Evolutionary conservation across 768 basidiomycete species (phyloP).

Genomic region (Suillus americanus): DNA sequence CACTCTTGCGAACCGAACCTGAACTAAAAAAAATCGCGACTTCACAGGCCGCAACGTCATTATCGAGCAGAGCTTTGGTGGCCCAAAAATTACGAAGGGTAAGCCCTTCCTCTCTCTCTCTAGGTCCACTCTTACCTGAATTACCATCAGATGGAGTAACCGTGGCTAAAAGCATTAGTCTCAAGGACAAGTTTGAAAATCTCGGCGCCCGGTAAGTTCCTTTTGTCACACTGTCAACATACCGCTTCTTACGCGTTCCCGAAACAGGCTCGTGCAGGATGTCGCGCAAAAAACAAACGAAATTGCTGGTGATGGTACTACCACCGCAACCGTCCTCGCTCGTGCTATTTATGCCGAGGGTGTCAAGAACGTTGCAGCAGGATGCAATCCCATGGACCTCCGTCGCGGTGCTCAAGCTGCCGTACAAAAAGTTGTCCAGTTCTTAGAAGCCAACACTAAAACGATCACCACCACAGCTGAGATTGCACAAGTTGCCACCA

Average conservation of each 20-base stretch:
- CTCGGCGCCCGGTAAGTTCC: slow-evolving; percentile 86
- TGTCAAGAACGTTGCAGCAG: slow-evolving; percentile 98
- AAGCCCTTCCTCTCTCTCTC: slow-evolving; percentile 22
- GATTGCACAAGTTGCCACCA: slow-evolving; percentile 99
- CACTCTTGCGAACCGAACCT: slow-evolving; percentile 11
- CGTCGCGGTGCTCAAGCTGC: slow-evolving; percentile 97
- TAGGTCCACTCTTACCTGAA: not conserved
- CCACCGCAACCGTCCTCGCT: slow-evolving; percentile 95
- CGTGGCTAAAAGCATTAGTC: slow-evolving; percentile 90
- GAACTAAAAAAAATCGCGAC: not conserved
- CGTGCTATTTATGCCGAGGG: slow-evolving; percentile 98
- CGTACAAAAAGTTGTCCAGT: slow-evolving; percentile 92
- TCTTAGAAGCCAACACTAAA: slow-evolving; percentile 84
- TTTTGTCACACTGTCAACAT: not conserved
- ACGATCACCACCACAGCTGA: slow-evolving; percentile 96
- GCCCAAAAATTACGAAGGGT: slow-evolving; percentile 97
- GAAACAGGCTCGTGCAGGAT: slow-evolving; percentile 81
- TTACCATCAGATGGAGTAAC: slow-evolving; percentile 85
- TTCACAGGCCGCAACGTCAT: slow-evolving; percentile 89
- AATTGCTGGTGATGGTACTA: slow-evolving; percentile 95
- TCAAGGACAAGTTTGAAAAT: slow-evolving; percentile 99
- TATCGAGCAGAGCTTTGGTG: slow-evolving; percentile 90
- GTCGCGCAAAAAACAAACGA: slow-evolving; percentile 98
- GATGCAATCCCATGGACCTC: slow-evolving; percentile 99
- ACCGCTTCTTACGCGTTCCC: slow-evolving; percentile 7